Base-by-base conservation (phyloP, 768 basidiomycete genomes). In the Amanita rimosa region DNA sequence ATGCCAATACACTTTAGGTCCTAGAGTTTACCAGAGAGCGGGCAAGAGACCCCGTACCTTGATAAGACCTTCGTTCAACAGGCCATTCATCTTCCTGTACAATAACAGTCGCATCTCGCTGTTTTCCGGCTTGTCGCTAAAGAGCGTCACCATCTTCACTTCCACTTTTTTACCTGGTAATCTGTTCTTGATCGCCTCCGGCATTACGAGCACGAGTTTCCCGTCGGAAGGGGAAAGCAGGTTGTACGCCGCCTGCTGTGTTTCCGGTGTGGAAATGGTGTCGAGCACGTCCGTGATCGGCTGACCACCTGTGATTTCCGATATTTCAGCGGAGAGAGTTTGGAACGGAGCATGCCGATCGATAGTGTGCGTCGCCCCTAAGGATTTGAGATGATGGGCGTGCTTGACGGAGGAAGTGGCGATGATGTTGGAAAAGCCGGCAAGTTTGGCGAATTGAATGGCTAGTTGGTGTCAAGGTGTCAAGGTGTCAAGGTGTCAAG, bases 361-460 rank as follows among this genome's bases (percentile, higher is more conserved):
- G 37, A 73, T 51, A 21, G 73, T 60, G 34, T 68, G 46, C 0
- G 69, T 70, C 6, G 67, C 73, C 6, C 73, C 70, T 13, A 74
- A 56, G 1, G 61, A 60, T 53, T 65, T 62, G 26, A 73, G 60
- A 13, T 52, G 52, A 0, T 50, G 40, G 24, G 54, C 45, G 31
- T 69, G 62, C 14, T 54, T 53, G 8, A 42, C 50, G 14, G 64
- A 67, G 2, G 67, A 56, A 1, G 62, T 71, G 26, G 63, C 55
- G 16, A 74, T 69, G 48, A 74, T 70, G 11, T 67, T 68, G n/a
- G 62, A 59, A 56, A 72, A 71, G 2, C 71, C 67, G 2, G 66
- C 64, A 33, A 64, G 33, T 42, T 54, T 62, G 17, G 66, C 67
- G 10, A 69, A 61, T 52, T 69, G 66, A 49, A 67, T 62, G 11